These are phyloP conservation scores for Tricladium varicosporioides DNA, from an alignment of 2,329 filamentous ascomycete genomes.

Conservation along the genomic window DNA sequence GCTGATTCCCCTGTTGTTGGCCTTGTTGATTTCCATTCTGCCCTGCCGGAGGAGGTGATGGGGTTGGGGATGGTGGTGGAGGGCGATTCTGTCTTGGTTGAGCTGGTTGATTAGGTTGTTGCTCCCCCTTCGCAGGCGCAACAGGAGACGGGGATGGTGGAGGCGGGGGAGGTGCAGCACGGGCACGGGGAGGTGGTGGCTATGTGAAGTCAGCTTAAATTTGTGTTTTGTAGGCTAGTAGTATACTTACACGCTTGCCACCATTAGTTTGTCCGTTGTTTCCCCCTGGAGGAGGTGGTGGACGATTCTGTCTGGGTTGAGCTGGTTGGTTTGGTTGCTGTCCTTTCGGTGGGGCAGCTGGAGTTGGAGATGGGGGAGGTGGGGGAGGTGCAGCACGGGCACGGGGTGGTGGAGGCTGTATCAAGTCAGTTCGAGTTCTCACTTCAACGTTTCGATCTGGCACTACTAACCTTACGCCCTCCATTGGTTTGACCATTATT, in stretches of 20 bases:
- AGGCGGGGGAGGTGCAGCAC: not conserved
- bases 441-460: not conserved
- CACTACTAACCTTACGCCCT: not conserved
- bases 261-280: not conserved
- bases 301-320: too few relatives aligned
- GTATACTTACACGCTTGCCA: not conserved
- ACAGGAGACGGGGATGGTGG: not conserved
- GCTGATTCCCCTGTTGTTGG: too few relatives aligned
- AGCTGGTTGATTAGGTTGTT: too few relatives aligned
- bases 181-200: not conserved
- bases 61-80: too few relatives aligned
- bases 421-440: not conserved
- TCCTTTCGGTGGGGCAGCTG: too few relatives aligned
- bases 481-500: not conserved
- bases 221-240: not conserved
- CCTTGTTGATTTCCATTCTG: too few relatives aligned
- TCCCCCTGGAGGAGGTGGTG: too few relatives aligned
- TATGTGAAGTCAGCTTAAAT: not conserved
- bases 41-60: too few relatives aligned
- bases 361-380: not conserved
- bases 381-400: not conserved
- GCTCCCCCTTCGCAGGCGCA: too few relatives aligned
- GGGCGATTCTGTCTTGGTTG: too few relatives aligned
- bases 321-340: too few relatives aligned
- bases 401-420: not conserved